phyloP scores from a whole-genome alignment of 495 filamentous ascomycete genomes.

The Chaetomium tenue region DNA sequence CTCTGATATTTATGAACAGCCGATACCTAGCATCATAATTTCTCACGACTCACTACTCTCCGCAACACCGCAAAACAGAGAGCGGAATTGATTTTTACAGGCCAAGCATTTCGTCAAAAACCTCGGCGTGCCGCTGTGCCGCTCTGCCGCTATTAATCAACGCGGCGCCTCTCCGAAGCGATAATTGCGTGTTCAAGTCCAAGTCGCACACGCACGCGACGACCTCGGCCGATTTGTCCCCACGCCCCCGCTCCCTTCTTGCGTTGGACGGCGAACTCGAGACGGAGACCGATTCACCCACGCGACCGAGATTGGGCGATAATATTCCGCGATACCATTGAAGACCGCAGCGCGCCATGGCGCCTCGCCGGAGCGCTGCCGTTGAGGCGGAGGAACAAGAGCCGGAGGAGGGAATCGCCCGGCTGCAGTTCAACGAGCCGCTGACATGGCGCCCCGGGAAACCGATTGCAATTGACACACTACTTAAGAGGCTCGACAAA shows the following conservation, averaged over 20 bases:
- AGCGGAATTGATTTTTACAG: neutral
- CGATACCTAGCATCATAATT: conserved; percentile 6
- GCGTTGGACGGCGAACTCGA: conserved; percentile 4
- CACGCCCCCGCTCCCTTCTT: neutral
- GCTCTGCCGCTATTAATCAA: neutral
- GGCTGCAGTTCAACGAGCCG: conserved; percentile 75
- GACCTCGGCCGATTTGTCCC: neutral
- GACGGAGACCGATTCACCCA: conserved; percentile 8
- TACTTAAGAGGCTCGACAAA: conserved; percentile 74
- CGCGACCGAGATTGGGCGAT: neutral
- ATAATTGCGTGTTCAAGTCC: conserved; percentile 9
- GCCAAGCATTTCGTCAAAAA: neutral
- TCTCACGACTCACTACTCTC: neutral
- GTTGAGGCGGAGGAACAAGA: conserved; percentile 36
- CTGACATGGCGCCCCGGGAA: conserved; percentile 91
- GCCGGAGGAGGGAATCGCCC: conserved; percentile 31
- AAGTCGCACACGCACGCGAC: conserved; percentile 21
- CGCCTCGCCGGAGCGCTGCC: conserved; percentile 38
- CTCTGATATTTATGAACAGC: conserved; percentile 10
- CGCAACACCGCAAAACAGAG: neutral
- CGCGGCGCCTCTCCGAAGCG: neutral
- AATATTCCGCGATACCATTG: neutral
- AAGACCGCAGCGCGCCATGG: conserved; percentile 32
- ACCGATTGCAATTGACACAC: conserved; percentile 76
- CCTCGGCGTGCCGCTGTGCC: neutral